Base-by-base conservation (phyloP, 192 early-diverging fungal genomes). In the Coemansia sp. region DNA sequence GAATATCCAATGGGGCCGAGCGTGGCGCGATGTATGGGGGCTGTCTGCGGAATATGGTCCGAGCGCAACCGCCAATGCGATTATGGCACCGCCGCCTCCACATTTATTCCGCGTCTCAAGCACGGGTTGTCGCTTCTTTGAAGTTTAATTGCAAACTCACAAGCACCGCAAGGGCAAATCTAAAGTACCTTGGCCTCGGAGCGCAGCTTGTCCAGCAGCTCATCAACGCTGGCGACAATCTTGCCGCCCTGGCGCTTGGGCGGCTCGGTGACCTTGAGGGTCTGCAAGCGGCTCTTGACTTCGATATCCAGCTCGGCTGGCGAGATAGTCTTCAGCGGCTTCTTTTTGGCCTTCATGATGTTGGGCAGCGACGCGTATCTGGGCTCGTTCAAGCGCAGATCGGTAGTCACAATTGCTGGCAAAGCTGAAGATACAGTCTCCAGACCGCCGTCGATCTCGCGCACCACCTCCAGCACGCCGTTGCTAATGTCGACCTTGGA, bases 331-430 rank as follows among this genome's bases (percentile, higher is more conserved):
- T 73, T 70, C 53, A 99, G 66, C 36, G 90, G 90, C 86, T 99
- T 99, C 85, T 96, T 97, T 82, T 95, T 99, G 47, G 96, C 96
- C 84, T 99, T 99, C 95, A 96, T 96, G 68, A 96, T 96, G 79
- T 80, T 80, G 47, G 79, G 79, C 43, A 99, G 82, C 32, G 97
- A 94, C 12, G 92, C 97, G 63, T 92, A 99, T 50, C 94, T 84
- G 19, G 97, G 97, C 65, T 87, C 86, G 80, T 97, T 99, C 52
- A 99, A 81, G 19, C 93, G 85, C 70, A 99, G 81, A 78, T 97
- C 97, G 12, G 93, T 87, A 50, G 95, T 97, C 57, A 99, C 78
- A 39, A 99, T 75, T 19, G 93, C 91, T n/a, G 97, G 97, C 30
- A 97, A 70, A 45, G 83, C 41, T 53, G 89, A 79, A 42, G 81